Evolutionary conservation across 2,329 filamentous ascomycete genomes (phyloP), one percentile per base, ranked within the genome.

Genomic region (Leptographium lundbergii): DNA sequence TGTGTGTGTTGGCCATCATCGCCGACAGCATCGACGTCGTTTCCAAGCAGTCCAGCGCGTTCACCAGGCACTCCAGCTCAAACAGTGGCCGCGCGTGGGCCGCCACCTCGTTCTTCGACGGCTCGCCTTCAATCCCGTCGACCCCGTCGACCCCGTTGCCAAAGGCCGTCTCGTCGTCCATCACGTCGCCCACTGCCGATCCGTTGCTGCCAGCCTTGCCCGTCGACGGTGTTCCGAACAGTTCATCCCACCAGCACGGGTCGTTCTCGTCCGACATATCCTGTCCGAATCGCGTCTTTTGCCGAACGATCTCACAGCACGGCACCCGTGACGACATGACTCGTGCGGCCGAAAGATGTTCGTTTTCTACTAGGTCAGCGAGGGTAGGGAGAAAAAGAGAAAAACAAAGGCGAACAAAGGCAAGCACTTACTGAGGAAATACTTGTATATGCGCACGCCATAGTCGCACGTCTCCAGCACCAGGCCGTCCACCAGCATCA

Each of bases 361-460:
- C 73, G 54, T 75, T 69, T 66, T 74, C 80, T 82, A 59, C 0
- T 1, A 10, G 22, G 57, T 59, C 11, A 55, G 52, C 17, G n/a
- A 2, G 17, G 25, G 0, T 54, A 48, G 57, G 62, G 54, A 66
- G 27, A 7, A 53, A 13, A 25, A 36, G 25, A 1, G 65, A 59
- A 57, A 54, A 42, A n/a, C 47, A 27, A 54, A 25, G 17, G 55
- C 57, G 54, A 54, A 6, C 13, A 22, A 39, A n/a, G 36, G 9
- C 45, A 48, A 6, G 25, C 13, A 80, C 89, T 77, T 81, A 95
- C 90, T 80, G 54, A 95, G 78, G 67, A 96, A 91, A 61, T 86
- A 85, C 67, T 88, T 88, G 73, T 96, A 89, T n/a, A 91, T 80
- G 65, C 84, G 79, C 34, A 82, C 81, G 50, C 89, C 84, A 54